These are phyloP conservation scores for Phlyctochytrium bullatum DNA, from an alignment of 192 early-diverging fungal species.

Conservation along the genomic window DNA sequence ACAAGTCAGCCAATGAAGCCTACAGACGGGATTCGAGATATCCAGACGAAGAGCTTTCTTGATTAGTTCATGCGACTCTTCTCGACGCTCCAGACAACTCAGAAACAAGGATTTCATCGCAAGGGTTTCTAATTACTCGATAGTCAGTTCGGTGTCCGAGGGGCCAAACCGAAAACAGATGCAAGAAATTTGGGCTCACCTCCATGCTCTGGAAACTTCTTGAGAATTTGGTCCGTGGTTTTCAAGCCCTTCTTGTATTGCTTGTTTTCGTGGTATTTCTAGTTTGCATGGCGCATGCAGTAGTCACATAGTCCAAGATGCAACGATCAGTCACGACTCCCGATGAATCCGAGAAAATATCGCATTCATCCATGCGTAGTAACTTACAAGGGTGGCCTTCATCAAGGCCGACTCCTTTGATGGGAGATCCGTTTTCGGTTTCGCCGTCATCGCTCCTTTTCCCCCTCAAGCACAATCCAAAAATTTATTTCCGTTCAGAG, in stretches of 20 bases:
- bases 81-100: slow-evolving; percentile 83
- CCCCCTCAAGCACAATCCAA: too few relatives aligned
- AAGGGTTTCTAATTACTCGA: slow-evolving; percentile 72
- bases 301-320: neutral
- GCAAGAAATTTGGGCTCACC: slow-evolving; percentile 40
- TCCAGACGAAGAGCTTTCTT: slow-evolving; percentile 82
- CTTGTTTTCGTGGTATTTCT: slow-evolving; percentile 93
- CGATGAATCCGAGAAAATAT: neutral
- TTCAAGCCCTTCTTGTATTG: slow-evolving; percentile 97
- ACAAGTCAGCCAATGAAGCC: slow-evolving; percentile 18
- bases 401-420: slow-evolving; percentile 70
- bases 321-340: too few relatives aligned
- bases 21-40: slow-evolving; percentile 84
- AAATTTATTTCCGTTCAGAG: too few relatives aligned
- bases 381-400: slow-evolving; percentile 66
- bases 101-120: slow-evolving; percentile 95
- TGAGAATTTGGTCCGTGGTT: slow-evolving; percentile 84
- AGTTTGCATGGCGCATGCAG: neutral
- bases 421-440: slow-evolving; percentile 41
- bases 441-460: neutral
- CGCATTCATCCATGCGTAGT: neutral
- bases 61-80: slow-evolving; percentile 84
- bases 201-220: slow-evolving; percentile 91
- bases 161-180: neutral
- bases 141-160: too few relatives aligned